Percentiles rank a stretch among this genome's conserved stretches.
Evolutionary conservation across 441 rosid species (phyloP).

Genomic region (Euphorbia corollata): DNA sequence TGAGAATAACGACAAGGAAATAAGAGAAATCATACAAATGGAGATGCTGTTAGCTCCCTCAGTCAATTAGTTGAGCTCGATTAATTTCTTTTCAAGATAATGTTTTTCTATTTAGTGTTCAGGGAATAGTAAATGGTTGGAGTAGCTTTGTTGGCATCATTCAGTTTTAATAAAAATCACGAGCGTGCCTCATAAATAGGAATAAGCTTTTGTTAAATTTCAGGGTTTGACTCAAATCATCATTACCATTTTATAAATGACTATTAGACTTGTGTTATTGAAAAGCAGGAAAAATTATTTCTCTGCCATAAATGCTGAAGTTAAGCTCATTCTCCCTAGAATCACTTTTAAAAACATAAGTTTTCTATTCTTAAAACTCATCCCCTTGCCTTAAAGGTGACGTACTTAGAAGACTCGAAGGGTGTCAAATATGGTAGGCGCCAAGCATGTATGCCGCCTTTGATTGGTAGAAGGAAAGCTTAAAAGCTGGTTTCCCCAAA

Average conservation of each 20-base stretch:
- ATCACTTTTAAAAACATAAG: background rate
- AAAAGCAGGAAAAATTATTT: background rate
- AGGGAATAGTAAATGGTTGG: background rate
- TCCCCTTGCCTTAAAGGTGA: background rate
- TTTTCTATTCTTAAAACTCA: background rate
- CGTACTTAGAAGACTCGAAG: background rate
- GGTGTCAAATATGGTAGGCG: no score
- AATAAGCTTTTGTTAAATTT: background rate
- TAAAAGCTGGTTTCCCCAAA: background rate
- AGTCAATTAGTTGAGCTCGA: background rate
- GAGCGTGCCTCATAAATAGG: background rate
- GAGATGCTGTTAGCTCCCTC: background rate
- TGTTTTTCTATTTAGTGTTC: background rate
- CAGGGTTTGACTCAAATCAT: background rate
- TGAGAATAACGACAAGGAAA: background rate
- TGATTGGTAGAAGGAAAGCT: background rate
- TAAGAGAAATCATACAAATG: background rate
- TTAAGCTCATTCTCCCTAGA: constrained; percentile 1
- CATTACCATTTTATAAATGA: background rate
- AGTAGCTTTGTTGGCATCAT: background rate
- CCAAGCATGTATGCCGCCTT: background rate
- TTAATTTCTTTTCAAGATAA: background rate
- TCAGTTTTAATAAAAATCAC: background rate
- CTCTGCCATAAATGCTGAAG: background rate
- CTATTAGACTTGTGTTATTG: background rate